Conservation (phyloP, 768 basidiomycete species). For the Macrolepiota fuliginosa region DNA sequence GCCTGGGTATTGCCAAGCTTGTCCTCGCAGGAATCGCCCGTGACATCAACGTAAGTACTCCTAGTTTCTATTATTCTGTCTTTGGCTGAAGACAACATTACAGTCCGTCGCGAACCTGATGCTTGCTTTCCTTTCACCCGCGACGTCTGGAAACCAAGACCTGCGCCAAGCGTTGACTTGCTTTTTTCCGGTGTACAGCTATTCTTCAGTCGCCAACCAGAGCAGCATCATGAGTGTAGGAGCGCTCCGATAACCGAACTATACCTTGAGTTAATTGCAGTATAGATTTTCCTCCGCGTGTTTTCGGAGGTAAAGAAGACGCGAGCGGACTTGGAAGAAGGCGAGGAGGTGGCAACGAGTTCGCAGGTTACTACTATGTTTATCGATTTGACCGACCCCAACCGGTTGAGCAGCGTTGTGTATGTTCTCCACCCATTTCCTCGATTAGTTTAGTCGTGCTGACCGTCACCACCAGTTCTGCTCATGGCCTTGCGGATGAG, state of each 20-base stretch:
- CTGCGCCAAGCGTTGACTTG: slow-evolving; percentile 93
- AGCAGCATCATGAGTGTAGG: slow-evolving; percentile 51
- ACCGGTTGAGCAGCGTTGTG: slow-evolving; percentile 38
- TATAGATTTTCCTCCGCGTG: slow-evolving; percentile 70
- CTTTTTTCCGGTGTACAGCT: slow-evolving; percentile 95
- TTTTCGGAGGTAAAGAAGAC: slow-evolving; percentile 59
- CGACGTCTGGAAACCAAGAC: slow-evolving; percentile 80
- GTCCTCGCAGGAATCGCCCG: slow-evolving; percentile 81
- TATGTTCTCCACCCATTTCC: slow-evolving; percentile 26
- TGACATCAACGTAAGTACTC: slow-evolving; percentile 60
- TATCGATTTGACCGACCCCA: slow-evolving; percentile 86
- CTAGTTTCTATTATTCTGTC: not conserved
- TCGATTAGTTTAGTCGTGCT: not conserved
- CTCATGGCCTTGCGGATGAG: slow-evolving; percentile 11
- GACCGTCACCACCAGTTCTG: not conserved
- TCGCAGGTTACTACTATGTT: slow-evolving; percentile 74
- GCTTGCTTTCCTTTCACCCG: slow-evolving; percentile 80
- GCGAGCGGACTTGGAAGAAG: slow-evolving; percentile 65
- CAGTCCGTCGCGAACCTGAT: slow-evolving; percentile 41
- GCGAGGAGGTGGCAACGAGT: slow-evolving; percentile 70
- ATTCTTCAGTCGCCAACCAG: slow-evolving; percentile 81
- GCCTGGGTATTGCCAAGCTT: slow-evolving; percentile 85
- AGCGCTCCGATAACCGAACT: not conserved
- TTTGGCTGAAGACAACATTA: not conserved
- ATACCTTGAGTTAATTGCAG: not conserved